Conservation (phyloP, 371 early-diverging fungal species). For the Mucor piriformis region DNA sequence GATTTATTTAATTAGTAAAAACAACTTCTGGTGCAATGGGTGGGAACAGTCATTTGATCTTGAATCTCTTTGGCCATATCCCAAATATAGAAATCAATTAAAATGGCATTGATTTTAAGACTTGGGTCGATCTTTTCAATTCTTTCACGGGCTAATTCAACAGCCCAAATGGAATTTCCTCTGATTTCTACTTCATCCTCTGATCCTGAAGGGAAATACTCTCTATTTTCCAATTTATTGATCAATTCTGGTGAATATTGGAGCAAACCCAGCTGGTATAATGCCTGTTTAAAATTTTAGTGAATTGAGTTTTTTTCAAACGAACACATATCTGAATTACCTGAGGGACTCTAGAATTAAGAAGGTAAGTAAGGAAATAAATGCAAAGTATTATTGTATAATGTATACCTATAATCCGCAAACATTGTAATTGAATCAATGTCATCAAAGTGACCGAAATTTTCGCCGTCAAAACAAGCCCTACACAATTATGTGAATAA, state of each 20-base stretch:
- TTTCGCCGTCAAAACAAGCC: constrained; percentile 84
- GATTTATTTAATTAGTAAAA: constrained; percentile 59
- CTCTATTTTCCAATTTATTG: constrained; percentile 44
- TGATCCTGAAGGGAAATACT: constrained; percentile 63
- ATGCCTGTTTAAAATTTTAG: constrained; percentile 60
- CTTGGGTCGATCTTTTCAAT: constrained; percentile 43
- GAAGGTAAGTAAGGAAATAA: neutral
- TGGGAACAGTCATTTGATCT: constrained; percentile 63
- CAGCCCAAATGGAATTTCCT: constrained; percentile 84
- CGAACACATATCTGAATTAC: too few species aligned
- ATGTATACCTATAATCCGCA: constrained; percentile 81
- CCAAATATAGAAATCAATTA: constrained; percentile 90
- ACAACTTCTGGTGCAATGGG: constrained; percentile 79
- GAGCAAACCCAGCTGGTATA: constrained; percentile 74
- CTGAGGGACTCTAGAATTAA: constrained; percentile 56
- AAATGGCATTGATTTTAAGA: constrained; percentile 65
- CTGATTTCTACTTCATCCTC: constrained; percentile 83
- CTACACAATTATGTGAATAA: constrained; percentile 28
- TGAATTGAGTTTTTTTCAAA: too few species aligned
- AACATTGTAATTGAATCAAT: constrained; percentile 91
- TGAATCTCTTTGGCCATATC: constrained; percentile 79
- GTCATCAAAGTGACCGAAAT: constrained; percentile 69
- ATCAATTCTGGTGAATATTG: constrained; percentile 66
- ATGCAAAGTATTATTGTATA: neutral
- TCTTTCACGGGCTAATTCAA: constrained; percentile 68